Evolutionary conservation across 2,329 filamentous ascomycete genomes (phyloP).

Genomic region (Ophiostoma montium): DNA sequence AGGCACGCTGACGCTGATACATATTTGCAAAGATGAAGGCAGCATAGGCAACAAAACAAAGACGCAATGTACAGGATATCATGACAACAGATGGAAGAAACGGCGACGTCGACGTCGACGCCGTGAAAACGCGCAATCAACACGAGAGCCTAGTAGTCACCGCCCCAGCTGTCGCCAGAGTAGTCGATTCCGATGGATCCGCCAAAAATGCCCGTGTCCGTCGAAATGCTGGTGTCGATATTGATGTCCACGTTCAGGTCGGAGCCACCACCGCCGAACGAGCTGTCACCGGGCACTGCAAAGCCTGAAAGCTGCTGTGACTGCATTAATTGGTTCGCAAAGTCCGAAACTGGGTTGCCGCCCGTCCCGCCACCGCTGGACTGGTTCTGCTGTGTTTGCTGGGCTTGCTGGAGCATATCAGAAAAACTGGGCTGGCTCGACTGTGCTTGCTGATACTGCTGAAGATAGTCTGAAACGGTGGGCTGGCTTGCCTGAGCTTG

Average conservation of each 20-base stretch:
- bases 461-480: background rate
- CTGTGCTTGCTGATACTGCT: background rate
- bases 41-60: too few species aligned
- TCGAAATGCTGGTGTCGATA: background rate
- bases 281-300: background rate
- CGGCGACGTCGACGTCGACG: too few species aligned
- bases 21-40: too few species aligned
- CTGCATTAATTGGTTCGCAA: background rate
- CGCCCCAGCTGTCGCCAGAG: conserved; percentile 13
- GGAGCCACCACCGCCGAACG: background rate
- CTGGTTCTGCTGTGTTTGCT: background rate
- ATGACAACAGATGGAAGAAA: too few species aligned
- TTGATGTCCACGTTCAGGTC: background rate
- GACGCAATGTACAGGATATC: too few species aligned
- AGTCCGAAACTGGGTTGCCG: background rate
- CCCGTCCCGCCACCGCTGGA: background rate
- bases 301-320: background rate
- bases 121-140: background rate
- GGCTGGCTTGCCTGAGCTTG: background rate
- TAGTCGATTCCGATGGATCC: conserved; percentile 8
- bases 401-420: background rate
- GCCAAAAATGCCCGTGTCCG: conserved; percentile 5
- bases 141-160: background rate
- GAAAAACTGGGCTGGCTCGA: background rate
- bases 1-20: too few species aligned